Evolutionary conservation across 371 early-diverging fungal genomes (phyloP).

Genomic region (Gilbertella persicaria): DNA sequence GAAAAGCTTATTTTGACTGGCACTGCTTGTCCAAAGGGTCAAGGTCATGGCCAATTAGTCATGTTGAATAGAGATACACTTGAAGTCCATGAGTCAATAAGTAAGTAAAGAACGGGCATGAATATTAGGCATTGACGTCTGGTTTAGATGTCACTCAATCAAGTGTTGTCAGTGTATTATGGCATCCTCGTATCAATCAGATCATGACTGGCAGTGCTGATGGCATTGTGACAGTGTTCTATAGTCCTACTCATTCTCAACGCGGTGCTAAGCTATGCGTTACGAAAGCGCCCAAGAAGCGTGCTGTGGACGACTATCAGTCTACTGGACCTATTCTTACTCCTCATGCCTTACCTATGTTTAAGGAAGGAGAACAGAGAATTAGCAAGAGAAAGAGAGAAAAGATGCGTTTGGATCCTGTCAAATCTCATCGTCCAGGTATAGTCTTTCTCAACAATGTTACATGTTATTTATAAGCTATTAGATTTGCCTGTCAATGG

Average conservation of each 20-base stretch:
- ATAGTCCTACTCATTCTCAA: slow-evolving; percentile 71
- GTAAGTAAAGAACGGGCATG: slow-evolving; percentile 28
- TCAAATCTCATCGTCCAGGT: slow-evolving; percentile 75
- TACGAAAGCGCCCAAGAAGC: slow-evolving; percentile 63
- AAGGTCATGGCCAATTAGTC: slow-evolving; percentile 68
- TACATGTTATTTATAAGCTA: too few species aligned
- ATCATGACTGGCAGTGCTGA: slow-evolving; percentile 78
- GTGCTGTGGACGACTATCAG: slow-evolving; percentile 70
- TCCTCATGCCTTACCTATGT: slow-evolving; percentile 88
- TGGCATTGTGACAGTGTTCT: slow-evolving; percentile 77
- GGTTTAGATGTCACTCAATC: slow-evolving; percentile 52
- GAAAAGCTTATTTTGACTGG: slow-evolving; percentile 74
- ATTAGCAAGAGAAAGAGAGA: slow-evolving; percentile 75
- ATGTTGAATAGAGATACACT: slow-evolving; percentile 74
- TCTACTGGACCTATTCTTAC: slow-evolving; percentile 77
- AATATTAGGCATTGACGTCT: not conserved
- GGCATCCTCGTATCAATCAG: slow-evolving; percentile 91
- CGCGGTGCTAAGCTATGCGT: slow-evolving; percentile 81
- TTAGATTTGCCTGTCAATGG: slow-evolving; percentile 76
- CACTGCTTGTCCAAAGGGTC: slow-evolving; percentile 69
- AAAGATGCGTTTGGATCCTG: slow-evolving; percentile 76
- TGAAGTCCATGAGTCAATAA: slow-evolving; percentile 54
- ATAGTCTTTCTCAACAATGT: too few species aligned
- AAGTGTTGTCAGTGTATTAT: slow-evolving; percentile 77
- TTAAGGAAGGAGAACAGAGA: slow-evolving; percentile 70